These are phyloP conservation scores for Mortierella polycephala DNA, from an alignment of 371 early-diverging fungal genomes.

Conservation along the genomic window DNA sequence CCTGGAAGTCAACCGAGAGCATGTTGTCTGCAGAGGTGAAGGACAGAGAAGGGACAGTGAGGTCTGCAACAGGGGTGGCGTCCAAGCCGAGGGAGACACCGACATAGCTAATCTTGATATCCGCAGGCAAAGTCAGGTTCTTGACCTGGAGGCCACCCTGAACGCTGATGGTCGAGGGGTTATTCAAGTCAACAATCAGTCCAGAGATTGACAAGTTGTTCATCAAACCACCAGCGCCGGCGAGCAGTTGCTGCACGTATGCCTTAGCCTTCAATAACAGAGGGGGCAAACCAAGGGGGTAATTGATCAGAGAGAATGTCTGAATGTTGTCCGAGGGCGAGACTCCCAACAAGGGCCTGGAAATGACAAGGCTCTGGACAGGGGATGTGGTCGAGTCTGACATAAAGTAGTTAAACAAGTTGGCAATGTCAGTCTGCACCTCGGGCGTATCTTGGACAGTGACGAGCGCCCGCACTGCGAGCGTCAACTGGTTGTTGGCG, in stretches of 20 bases:
- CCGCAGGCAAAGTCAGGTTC: conserved; percentile 44
- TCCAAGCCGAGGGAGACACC: conserved; percentile 48
- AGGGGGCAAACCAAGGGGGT: conserved; percentile 23
- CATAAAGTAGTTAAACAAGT: conserved; percentile 49
- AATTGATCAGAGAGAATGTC: conserved; percentile 36
- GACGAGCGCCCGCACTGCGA: conserved; percentile 36
- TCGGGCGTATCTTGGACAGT: conserved; percentile 41
- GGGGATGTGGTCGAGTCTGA: conserved; percentile 32
- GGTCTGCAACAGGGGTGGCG: conserved; percentile 27
- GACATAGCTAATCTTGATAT: conserved; percentile 51
- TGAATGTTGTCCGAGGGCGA: conserved; percentile 45
- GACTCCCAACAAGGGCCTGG: conserved; percentile 41
- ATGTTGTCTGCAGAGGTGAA: conserved; percentile 35
- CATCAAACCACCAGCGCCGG: conserved; percentile 39
- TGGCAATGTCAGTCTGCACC: conserved; percentile 44
- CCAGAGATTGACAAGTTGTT: conserved; percentile 34
- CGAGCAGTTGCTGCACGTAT: conserved; percentile 28
- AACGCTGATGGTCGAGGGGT: conserved; percentile 37
- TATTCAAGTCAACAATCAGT: conserved; percentile 44
- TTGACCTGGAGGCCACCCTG: conserved; percentile 40
- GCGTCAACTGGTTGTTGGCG: conserved; percentile 45
- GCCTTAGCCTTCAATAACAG: conserved; percentile 30
- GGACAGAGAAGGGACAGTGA: conserved; percentile 32
- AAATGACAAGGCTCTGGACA: conserved; percentile 39
- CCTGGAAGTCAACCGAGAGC: conserved; percentile 36